Evolutionary conservation across 805 yeast genomes (phyloP).

Genomic region (Clavispora vitiphila): DNA sequence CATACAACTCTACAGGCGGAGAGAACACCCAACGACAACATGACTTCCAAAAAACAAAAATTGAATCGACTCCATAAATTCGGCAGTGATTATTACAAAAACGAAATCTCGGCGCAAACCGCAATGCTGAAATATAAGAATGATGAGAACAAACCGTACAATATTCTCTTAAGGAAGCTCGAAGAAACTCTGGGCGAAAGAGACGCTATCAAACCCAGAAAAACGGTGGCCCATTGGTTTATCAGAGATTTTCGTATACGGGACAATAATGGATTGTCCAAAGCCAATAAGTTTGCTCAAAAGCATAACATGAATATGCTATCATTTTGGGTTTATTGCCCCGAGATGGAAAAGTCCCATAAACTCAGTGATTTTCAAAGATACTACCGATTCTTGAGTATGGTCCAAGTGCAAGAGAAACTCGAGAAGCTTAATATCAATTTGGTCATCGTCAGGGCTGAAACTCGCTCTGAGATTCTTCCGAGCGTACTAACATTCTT

Average conservation of each 20-base stretch:
- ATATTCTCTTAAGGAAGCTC: conserved; percentile 13
- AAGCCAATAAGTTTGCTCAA: conserved; percentile 30
- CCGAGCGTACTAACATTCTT: conserved; percentile 20
- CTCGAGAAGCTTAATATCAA: conserved; percentile 34
- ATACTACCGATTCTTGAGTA: conserved; percentile 31
- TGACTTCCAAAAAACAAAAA: conserved; percentile 9
- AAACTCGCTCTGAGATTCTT: conserved; percentile 24
- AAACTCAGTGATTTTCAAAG: conserved; percentile 39
- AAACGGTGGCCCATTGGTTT: conserved; percentile 43
- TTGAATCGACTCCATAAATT: conserved; percentile 12
- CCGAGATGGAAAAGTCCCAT: conserved; percentile 39
- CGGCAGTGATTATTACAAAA: conserved; percentile 9
- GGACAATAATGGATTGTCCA: conserved; percentile 39
- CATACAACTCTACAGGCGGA: no score
- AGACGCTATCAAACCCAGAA: conserved; percentile 9
- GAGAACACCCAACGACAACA: no score
- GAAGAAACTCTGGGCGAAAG: conserved; percentile 9
- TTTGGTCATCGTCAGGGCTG: conserved; percentile 33
- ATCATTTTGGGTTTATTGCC: conserved; percentile 38
- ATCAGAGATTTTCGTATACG: conserved; percentile 40
- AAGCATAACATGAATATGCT: conserved; percentile 29
- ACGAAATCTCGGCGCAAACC: conserved; percentile 10
- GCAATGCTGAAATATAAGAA: conserved; percentile 20
- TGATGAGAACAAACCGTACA: conserved; percentile 28
- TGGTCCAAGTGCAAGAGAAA: conserved; percentile 24